Evolutionary conservation across 257 asterid genomes (phyloP).

Genomic region (Jacaranda mimosifolia): DNA sequence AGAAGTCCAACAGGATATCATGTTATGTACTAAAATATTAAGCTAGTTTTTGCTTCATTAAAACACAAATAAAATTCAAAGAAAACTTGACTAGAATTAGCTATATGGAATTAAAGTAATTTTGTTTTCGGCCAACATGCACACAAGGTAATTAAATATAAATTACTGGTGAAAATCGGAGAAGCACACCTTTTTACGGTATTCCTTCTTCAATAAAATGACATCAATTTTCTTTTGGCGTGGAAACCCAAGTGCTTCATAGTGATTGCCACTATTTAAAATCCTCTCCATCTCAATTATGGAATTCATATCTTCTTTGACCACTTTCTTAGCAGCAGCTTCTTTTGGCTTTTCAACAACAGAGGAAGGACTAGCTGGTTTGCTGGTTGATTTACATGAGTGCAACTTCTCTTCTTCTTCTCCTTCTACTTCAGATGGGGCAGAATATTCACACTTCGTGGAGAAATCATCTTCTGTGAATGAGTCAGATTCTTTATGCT

Average conservation of each 20-base stretch:
- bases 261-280: constrained; percentile 76
- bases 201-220: constrained; percentile 83
- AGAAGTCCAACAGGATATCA: not conserved
- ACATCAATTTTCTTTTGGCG: constrained; percentile 77
- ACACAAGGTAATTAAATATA: constrained; percentile 17
- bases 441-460: constrained; percentile 64
- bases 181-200: constrained; percentile 78
- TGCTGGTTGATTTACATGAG: constrained; percentile 66
- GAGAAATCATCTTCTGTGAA: constrained; percentile 75
- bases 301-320: constrained; percentile 73
- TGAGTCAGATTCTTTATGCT: constrained; percentile 63
- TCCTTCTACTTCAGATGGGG: constrained; percentile 62
- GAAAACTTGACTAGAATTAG: not conserved
- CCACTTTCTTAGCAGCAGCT: constrained; percentile 59
- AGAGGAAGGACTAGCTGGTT: constrained; percentile 61
- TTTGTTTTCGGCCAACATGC: constrained; percentile 20
- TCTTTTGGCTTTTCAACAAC: constrained; percentile 68
- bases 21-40: not conserved
- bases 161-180: constrained; percentile 25
- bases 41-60: not conserved
- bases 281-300: constrained; percentile 88
- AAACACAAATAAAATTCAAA: constrained; percentile 28
- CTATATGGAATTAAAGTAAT: not conserved
- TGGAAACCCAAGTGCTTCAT: constrained; percentile 87
- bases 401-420: constrained; percentile 71